Conservation (phyloP, 331 rosid genomes). For the Stylosanthes scabra region DNA sequence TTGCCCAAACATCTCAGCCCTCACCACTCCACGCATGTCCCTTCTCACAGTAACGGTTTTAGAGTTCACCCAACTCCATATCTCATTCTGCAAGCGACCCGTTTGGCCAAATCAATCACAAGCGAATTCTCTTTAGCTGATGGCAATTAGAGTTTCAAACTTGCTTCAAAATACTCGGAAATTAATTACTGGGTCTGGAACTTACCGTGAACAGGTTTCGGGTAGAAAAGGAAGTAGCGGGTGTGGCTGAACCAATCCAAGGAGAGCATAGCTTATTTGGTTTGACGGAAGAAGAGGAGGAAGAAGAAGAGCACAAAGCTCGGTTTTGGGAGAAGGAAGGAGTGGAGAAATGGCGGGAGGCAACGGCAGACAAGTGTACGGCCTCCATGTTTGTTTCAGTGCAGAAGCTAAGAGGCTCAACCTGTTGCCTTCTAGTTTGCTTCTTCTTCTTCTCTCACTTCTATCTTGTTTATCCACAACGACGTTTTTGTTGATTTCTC, state of each 20-base stretch:
- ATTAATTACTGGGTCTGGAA: slow-evolving; percentile 6
- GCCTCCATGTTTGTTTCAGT: slow-evolving; percentile 78
- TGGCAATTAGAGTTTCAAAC: slow-evolving; percentile 4
- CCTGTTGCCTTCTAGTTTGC: too few relatives aligned
- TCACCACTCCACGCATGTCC: slow-evolving; percentile 60
- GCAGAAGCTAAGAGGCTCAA: neutral
- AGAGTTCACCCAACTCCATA: slow-evolving; percentile 90
- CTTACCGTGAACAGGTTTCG: slow-evolving; percentile 80
- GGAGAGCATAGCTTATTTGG: slow-evolving; percentile 52
- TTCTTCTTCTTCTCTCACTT: neutral
- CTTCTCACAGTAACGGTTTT: slow-evolving; percentile 46
- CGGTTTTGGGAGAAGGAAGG: slow-evolving; percentile 48
- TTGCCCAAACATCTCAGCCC: slow-evolving; percentile 99
- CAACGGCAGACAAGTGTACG: slow-evolving; percentile 61
- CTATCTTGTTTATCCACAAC: slow-evolving; percentile 49
- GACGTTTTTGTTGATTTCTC: neutral
- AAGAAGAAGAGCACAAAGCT: slow-evolving; percentile 21
- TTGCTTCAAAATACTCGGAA: neutral
- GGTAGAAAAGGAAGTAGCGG: slow-evolving; percentile 58
- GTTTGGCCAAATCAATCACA: slow-evolving; percentile 21
- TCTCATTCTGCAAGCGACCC: slow-evolving; percentile 61
- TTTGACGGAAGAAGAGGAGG: slow-evolving; percentile 34
- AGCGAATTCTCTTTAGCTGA: neutral
- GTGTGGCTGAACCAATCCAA: slow-evolving; percentile 45
- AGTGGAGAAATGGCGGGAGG: slow-evolving; percentile 73